Conservation (phyloP, 805 yeast genomes). For the Suhomyces prunicola region DNA sequence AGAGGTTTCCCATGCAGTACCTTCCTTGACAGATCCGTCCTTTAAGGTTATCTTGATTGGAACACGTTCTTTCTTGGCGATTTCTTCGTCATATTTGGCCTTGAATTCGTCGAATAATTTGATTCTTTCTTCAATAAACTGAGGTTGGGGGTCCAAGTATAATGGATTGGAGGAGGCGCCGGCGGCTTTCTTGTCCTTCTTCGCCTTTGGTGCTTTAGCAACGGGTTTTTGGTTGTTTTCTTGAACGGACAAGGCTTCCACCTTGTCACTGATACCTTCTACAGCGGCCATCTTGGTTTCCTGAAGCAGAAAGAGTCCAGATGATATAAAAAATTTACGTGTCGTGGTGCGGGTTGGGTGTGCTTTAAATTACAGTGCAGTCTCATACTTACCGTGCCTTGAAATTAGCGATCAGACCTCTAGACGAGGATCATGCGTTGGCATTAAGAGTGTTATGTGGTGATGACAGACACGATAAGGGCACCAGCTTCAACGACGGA, state of each 20-base stretch:
- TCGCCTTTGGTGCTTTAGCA: conserved; percentile 18
- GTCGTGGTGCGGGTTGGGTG: not conserved
- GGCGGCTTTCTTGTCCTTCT: conserved; percentile 38
- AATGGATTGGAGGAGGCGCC: conserved; percentile 31
- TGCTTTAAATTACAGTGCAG: not conserved
- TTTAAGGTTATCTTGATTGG: conserved; percentile 78
- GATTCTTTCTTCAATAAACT: conserved; percentile 75
- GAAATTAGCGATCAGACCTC: not conserved
- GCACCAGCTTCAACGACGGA: not conserved
- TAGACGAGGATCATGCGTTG: not conserved
- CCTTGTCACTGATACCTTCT: conserved; percentile 42
- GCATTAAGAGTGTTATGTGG: not conserved
- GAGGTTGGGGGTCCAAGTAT: conserved; percentile 74
- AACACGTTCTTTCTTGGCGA: conserved; percentile 54
- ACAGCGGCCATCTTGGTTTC: conserved; percentile 10
- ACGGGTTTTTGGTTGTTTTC: conserved; percentile 13
- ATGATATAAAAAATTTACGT: not conserved
- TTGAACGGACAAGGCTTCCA: conserved; percentile 41
- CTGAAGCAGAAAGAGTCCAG: not conserved
- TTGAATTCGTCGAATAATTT: conserved; percentile 76
- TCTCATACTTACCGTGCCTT: not conserved
- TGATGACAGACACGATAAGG: not conserved
- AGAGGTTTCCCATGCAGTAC: conserved; percentile 82
- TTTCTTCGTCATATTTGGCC: conserved; percentile 68
- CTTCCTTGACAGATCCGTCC: conserved; percentile 80